These are phyloP conservation scores for Umbellularia californica DNA, from an alignment of 164 flowering plant genomes.

Conservation along the genomic window DNA sequence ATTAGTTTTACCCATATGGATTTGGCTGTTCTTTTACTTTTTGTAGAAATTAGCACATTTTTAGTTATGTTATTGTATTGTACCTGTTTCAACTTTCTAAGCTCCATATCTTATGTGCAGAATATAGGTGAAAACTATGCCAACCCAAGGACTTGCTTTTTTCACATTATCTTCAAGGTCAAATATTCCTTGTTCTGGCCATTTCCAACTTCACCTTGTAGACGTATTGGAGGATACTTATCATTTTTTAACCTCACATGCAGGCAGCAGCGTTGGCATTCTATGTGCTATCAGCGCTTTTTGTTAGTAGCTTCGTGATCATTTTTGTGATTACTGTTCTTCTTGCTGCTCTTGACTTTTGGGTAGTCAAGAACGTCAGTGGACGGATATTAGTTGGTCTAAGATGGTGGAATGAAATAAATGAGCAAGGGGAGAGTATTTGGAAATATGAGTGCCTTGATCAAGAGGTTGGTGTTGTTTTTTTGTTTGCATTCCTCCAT, in stretches of 20 bases:
- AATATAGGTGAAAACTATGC: constrained; percentile 75
- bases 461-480: constrained; percentile 58
- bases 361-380: constrained; percentile 98
- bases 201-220: neutral
- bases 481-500: neutral
- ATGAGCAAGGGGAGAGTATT: constrained; percentile 88
- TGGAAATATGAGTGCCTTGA: constrained; percentile 97
- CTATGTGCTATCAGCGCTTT: constrained; percentile 86
- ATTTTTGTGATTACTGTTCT: constrained; percentile 91
- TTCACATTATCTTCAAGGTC: constrained; percentile 95
- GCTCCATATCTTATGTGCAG: constrained; percentile 31
- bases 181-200: neutral
- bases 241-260: neutral
- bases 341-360: constrained; percentile 90
- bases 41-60: too few species aligned
- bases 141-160: constrained; percentile 86
- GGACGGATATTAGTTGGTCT: constrained; percentile 91
- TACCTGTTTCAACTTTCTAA: neutral
- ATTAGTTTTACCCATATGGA: too few species aligned
- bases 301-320: constrained; percentile 75
- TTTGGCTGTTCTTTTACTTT: too few species aligned
- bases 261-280: constrained; percentile 90
- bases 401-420: constrained; percentile 98
- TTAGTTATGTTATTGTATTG: too few species aligned
- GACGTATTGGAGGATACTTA: neutral